Base-by-base conservation (phyloP, 2,329 filamentous ascomycete species). In the Scedosporium boydii region DNA sequence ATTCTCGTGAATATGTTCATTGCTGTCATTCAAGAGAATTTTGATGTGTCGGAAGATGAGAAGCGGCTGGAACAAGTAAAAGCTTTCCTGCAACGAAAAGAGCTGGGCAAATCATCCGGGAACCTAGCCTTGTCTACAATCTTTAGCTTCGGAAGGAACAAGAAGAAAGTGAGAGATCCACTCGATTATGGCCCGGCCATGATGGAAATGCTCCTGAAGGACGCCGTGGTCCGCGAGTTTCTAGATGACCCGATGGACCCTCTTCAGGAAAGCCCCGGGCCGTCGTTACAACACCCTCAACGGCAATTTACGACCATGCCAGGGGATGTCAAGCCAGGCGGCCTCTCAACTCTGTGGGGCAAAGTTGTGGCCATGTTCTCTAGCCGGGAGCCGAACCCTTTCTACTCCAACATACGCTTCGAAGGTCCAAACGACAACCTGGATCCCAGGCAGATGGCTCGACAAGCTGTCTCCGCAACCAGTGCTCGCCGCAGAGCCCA, bases 1-100 rank as follows among this genome's bases (percentile, higher is more conserved):
- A 96, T 99, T 76, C 84, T 98, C 65, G 78, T 99, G 78, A 99
- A 98, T 72, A 99, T 99, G 95, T 99, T 99, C 80, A 98, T 99
- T 90, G 95, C 95, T 80, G 95, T 99, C 77, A 99, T 99, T 67
- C 95, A 99, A 74, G 95, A 99, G 72, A 99, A 96, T 70, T 99
- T 99, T 72, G 95, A 99, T 75, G 92, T 99, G 27, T 96, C 93
- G 3, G 95, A 99, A 73, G 96, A 99, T 71, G 93, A 98, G 73
- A 99, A 99, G 76, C 91, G 96, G 21, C 77, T 98, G 65, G 91
- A 98, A 72, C 96, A 99, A 75, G 93, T 99, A 64, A 93, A 93
- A 70, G 91, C 93, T 1, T 99, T 98, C 69, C 78, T 99, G 55
- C 91, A 96, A 70, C 87, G 93, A 68, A 96, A 93, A 72, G 93